Evolutionary conservation across 441 rosid genomes (phyloP), one percentile per base, ranked within the genome.

Genomic region (Iberis amara): DNA sequence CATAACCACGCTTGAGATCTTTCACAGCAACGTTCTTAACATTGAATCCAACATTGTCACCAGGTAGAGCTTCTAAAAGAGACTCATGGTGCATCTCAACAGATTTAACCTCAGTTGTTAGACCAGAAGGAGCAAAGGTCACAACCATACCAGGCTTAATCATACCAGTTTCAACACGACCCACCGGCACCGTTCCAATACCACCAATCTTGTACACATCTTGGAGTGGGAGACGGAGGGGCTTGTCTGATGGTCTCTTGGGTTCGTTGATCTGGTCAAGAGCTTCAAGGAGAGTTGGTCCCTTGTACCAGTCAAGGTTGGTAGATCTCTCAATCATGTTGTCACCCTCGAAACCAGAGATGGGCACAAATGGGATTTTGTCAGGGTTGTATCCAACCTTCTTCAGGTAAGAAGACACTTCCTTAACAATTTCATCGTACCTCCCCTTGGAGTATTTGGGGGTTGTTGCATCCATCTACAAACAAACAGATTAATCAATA

Each of bases 241-340:
- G 90, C 75, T 83, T 83, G 76, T 83, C 90, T 7, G 83, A 47
- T 11, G 90, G 85, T 61, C 85, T 80, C 82, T 83, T 83, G 24
- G 85, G 90, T 74, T 83, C 90, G 18, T 65, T 44, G 62, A 83
- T 71, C 75, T 54, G 47, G 81, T 83, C 86, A 8, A 83, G 83
- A 9, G 85, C 85, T 1, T 81, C 88, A 0, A 81, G 82, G 35
- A 81, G 80, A 0, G 85, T 81, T 3, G 89, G 89, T 7, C 85
- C 89, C 79, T 82, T 79, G 81, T 82, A 82, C 89, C 89, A 82
- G 68, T 82, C 89, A 4, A 82, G 89, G 70, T 82, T 82, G 69
- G 83, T 75, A 31, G 88, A 81, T 62, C 88, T 75, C 67, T 81
- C 82, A 27, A 81, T 81, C 87, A 81, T 81, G 77, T 81, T 81